Base-by-base conservation (phyloP, 352 stramenopile species). In the Globisporangium radiosum region DNA sequence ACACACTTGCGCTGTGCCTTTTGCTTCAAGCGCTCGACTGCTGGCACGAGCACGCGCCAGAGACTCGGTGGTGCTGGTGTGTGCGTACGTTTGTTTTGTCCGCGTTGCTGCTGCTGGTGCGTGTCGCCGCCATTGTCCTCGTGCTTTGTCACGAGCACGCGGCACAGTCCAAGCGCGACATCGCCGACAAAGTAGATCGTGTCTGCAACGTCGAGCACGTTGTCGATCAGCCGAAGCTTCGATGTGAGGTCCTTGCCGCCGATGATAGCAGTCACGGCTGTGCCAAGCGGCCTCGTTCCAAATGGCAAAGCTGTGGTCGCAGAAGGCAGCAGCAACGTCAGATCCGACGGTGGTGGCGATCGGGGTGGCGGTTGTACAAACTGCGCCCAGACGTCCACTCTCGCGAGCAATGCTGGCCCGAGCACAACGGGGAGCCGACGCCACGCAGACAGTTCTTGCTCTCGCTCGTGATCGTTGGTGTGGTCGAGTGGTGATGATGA, bases 101-200 rank as follows among this genome's bases (percentile, higher is more conserved):
- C 25, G 25, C 25, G 25, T 25, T 25, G 25, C 25, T 25, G 25
- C 25, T 25, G 25, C 25, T 25, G 25, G 25, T 25, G 25, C 25
- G 25, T 40, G 36, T 47, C 40, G 14, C n/a, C 38, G 36, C 59
- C 59, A 64, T 47, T 10, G 7, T 63, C 56, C 4, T 44, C 36
- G 19, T 63, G 38, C 56, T 75, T 66, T 15, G 65, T 64, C 44
- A 66, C 67, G 4, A 87, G 45, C 47, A 89, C 71, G 37, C 79
- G 72, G 47, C 75, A 84, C 2, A 93, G 48, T 43, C 72, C 73
- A 51, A 77, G 72, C 0, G 79, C 83, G 8, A 91, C 51, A 50
- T 87, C 77, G 14, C 81, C 81, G 8, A 80, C 75, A 61, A 93
- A 79, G 61, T 84, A 93, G 44, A 93, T 75, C 38, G 63, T 56